These are phyloP conservation scores for Cercospora sp. DNA, from an alignment of 2,329 filamentous ascomycete species.

Conservation along the genomic window DNA sequence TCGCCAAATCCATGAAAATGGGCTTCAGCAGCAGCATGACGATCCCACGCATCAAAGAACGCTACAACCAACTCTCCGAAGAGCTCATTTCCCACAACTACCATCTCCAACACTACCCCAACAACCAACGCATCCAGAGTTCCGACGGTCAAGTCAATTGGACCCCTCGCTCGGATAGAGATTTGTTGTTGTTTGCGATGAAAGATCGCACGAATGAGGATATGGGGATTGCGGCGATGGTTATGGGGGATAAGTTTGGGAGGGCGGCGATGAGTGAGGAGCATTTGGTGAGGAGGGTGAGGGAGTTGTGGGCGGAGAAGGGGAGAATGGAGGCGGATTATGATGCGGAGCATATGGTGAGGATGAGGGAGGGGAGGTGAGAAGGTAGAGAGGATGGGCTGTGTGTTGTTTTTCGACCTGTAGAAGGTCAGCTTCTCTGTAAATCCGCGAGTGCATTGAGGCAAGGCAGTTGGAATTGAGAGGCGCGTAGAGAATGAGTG, in stretches of 20 bases:
- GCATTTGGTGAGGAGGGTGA: background rate
- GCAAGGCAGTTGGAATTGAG: background rate
- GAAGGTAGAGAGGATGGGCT: background rate
- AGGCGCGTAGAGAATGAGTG: background rate
- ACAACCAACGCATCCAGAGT: background rate
- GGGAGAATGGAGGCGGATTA: conserved; percentile 4
- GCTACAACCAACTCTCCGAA: background rate
- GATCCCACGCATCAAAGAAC: background rate
- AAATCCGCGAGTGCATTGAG: background rate
- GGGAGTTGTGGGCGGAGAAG: conserved; percentile 3
- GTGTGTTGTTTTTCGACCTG: background rate
- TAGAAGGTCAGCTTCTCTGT: background rate
- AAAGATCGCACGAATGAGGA: background rate
- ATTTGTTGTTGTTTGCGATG: conserved; percentile 2
- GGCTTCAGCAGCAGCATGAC: background rate
- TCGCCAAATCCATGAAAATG: background rate
- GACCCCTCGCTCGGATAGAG: background rate
- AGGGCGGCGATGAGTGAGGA: background rate
- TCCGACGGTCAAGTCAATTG: background rate
- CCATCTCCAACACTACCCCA: background rate
- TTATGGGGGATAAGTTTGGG: background rate
- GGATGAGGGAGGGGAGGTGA: conserved; percentile 2
- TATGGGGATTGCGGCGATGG: background rate
- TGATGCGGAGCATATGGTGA: conserved; percentile 1
- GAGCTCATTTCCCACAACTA: background rate